Evolutionary conservation across 2,329 filamentous ascomycete genomes (phyloP).

Genomic region (Alternaria sp.): DNA sequence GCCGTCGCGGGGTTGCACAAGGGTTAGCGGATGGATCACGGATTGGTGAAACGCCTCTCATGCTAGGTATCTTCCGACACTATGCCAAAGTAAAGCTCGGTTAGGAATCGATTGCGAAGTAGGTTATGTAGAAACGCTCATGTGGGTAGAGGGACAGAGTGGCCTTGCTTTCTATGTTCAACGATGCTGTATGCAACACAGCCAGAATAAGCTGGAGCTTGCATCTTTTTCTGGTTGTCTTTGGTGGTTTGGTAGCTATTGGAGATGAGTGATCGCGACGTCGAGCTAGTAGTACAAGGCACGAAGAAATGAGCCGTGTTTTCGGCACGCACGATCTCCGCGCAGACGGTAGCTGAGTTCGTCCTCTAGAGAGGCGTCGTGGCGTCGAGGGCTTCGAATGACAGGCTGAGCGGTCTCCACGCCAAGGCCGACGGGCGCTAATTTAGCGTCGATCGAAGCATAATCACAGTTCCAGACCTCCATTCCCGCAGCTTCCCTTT

Average conservation of each 20-base stretch:
- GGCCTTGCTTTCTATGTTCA: not conserved
- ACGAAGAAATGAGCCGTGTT: not conserved
- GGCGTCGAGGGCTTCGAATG: conserved; percentile 8
- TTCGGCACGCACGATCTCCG: conserved; percentile 1
- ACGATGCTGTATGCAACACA: not conserved
- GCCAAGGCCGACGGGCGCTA: conserved; percentile 9
- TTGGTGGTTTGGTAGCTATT: not conserved
- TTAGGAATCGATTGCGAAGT: not conserved
- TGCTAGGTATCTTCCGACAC: conserved; percentile 8
- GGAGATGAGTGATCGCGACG: not conserved
- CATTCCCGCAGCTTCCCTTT: conserved; percentile 5
- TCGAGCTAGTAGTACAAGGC: not conserved
- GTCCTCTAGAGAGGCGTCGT: conserved; percentile 4
- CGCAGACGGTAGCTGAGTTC: conserved; percentile 8
- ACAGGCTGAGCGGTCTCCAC: conserved; percentile 10
- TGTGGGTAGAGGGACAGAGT: not conserved
- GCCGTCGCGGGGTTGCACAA: not conserved
- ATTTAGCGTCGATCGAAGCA: conserved; percentile 12
- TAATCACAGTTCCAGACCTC: conserved; percentile 17
- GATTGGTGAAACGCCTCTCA: not conserved
- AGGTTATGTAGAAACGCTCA: not conserved
- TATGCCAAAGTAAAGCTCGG: not conserved
- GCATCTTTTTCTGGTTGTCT: not conserved
- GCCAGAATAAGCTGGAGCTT: not conserved
- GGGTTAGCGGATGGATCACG: not conserved